A percentile compares a stretch with the other conserved stretches of the same genome.
These are phyloP conservation scores for Auriscalpium orientale DNA, from an alignment of 768 basidiomycete genomes.

Conservation along the genomic window DNA sequence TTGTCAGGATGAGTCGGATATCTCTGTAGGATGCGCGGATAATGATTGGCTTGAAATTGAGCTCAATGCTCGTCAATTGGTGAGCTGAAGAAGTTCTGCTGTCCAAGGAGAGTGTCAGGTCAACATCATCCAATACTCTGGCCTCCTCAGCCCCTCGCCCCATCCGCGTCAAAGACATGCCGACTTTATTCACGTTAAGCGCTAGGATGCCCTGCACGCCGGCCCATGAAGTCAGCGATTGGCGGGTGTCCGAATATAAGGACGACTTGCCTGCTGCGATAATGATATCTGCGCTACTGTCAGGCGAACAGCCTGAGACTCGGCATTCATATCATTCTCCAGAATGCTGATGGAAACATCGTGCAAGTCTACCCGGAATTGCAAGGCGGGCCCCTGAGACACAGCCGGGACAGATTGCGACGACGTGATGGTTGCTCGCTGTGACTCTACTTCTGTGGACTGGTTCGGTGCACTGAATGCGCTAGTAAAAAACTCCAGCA, in stretches of 20 bases:
- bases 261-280: conserved; percentile 71
- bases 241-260: not conserved
- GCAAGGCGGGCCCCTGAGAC: conserved; percentile 21
- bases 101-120: conserved; percentile 82
- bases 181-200: conserved; percentile 69
- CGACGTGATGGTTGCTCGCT: not conserved
- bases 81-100: conserved; percentile 63
- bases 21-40: conserved; percentile 95
- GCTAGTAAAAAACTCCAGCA: conserved; percentile 79
- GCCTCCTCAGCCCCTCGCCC: conserved; percentile 75
- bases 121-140: conserved; percentile 88
- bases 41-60: conserved; percentile 75
- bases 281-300: conserved; percentile 79
- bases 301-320: conserved; percentile 82
- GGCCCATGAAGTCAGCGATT: not conserved
- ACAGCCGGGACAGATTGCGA: conserved; percentile 11
- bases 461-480: conserved; percentile 30
- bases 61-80: conserved; percentile 76
- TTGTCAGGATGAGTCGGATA: conserved; percentile 79
- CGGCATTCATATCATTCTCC: conserved; percentile 70
- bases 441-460: conserved; percentile 6
- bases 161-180: conserved; percentile 94
- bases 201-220: conserved; percentile 64
- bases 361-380: conserved; percentile 83
- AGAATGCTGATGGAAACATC: conserved; percentile 84